A percentile compares a stretch with the other conserved stretches of the same genome.
These are phyloP conservation scores for Blastocystis sp. DNA, from an alignment of 352 stramenopile species.

Conservation along the genomic window DNA sequence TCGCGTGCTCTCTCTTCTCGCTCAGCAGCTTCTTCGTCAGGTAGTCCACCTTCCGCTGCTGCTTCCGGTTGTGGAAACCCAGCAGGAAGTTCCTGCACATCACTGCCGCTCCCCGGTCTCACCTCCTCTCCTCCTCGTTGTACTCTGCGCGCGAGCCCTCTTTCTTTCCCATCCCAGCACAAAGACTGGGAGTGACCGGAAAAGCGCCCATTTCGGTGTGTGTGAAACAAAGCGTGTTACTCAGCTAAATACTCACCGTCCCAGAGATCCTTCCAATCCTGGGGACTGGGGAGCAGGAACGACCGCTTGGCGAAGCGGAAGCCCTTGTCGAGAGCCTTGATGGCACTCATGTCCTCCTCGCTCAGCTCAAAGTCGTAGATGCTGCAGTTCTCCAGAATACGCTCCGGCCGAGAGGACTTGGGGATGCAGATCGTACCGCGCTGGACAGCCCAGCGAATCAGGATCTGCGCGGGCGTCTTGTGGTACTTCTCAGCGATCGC, in stretches of 20 bases:
- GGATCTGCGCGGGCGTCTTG: conserved; percentile 75
- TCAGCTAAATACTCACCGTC: conserved; percentile 57
- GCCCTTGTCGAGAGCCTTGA: conserved; percentile 77
- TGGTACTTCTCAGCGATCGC: conserved; percentile 72
- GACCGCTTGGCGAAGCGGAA: conserved; percentile 72
- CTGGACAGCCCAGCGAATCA: conserved; percentile 77
- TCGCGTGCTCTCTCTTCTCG: conserved; percentile 15
- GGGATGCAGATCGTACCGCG: conserved; percentile 75
- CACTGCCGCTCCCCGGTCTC: background rate
- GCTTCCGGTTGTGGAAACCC: conserved; percentile 56
- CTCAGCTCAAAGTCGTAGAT: conserved; percentile 75
- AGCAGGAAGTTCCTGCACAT: conserved; percentile 51
- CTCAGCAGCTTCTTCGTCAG: conserved; percentile 52
- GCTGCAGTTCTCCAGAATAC: conserved; percentile 76
- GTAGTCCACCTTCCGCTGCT: conserved; percentile 54
- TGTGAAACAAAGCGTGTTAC: conserved; percentile 23
- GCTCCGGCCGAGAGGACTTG: conserved; percentile 73
- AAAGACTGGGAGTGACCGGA: background rate
- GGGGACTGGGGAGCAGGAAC: conserved; percentile 35
- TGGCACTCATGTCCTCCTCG: conserved; percentile 75
- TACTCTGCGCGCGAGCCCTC: background rate
- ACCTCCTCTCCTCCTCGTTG: conserved; percentile 40
- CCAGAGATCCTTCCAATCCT: conserved; percentile 33
- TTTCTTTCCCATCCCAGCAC: background rate
- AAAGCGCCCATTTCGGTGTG: background rate